A percentile compares a stretch with the other conserved stretches of the same genome.
Evolutionary conservation across 345 rosid species (phyloP).

Genomic region (Cardamine chenopodiifolia): DNA sequence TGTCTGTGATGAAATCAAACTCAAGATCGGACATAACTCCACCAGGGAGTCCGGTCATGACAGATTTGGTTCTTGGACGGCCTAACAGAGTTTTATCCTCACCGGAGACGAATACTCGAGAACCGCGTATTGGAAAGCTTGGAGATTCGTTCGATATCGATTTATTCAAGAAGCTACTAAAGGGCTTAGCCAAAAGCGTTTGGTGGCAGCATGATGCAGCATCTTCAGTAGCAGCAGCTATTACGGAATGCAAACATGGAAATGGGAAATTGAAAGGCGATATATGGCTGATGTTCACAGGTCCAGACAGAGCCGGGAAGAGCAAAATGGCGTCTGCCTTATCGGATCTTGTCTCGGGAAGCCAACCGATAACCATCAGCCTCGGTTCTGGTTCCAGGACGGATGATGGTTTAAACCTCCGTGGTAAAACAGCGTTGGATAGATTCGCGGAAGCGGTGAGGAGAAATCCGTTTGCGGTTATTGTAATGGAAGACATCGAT

Average conservation of each 20-base stretch:
- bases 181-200: constrained; percentile 70
- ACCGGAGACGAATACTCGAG: constrained; percentile 50
- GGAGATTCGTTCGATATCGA: constrained; percentile 57
- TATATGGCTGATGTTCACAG: constrained; percentile 79
- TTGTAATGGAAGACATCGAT: constrained; percentile 84
- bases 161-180: constrained; percentile 75
- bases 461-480: constrained; percentile 79
- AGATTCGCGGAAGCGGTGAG: constrained; percentile 78
- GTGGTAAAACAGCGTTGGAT: constrained; percentile 86
- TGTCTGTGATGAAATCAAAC: constrained; percentile 44
- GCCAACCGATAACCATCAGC: constrained; percentile 57
- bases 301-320: constrained; percentile 89
- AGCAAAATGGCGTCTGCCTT: constrained; percentile 82
- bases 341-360: constrained; percentile 60
- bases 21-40: constrained; percentile 50
- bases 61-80: constrained; percentile 82
- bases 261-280: constrained; percentile 67
- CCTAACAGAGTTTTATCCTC: constrained; percentile 47
- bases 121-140: constrained; percentile 49
- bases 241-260: constrained; percentile 71
- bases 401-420: constrained; percentile 52
- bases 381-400: constrained; percentile 68
- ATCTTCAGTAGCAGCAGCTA: constrained; percentile 72
- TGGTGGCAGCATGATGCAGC: constrained; percentile 99
- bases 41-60: constrained; percentile 79